Evolutionary conservation across 257 asterid genomes (phyloP).

Genomic region (Capsicum chinense): DNA sequence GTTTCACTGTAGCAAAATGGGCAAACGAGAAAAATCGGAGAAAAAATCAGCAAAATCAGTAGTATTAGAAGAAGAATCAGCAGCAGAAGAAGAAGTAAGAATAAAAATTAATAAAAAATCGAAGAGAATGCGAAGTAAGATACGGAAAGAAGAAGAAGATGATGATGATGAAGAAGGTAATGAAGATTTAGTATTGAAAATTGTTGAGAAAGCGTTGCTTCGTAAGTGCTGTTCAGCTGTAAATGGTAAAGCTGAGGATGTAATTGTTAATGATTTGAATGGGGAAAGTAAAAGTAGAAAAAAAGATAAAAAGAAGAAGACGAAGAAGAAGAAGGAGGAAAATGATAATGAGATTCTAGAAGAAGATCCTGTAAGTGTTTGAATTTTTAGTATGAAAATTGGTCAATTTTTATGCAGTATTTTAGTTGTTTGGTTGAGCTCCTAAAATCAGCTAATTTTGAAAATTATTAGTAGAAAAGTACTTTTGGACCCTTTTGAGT

Average conservation of each 20-base stretch:
- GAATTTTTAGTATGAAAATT: neutral
- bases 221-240: conserved; percentile 34
- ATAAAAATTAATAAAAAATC: neutral
- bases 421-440: no score
- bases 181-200: conserved; percentile 77
- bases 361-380: conserved; percentile 47
- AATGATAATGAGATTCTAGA: conserved; percentile 33
- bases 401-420: no score
- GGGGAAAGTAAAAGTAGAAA: no score
- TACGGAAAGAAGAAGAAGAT: neutral
- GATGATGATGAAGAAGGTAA: conserved; percentile 75
- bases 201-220: conserved; percentile 62
- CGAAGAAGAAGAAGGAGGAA: conserved; percentile 44
- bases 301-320: conserved; percentile 48
- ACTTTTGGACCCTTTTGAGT: no score
- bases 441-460: no score
- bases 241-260: conserved; percentile 31
- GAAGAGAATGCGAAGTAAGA: neutral
- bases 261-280: conserved; percentile 36
- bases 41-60: conserved; percentile 15
- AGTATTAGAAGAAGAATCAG: neutral
- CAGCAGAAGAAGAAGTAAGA: neutral
- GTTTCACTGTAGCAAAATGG: neutral
- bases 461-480: no score
- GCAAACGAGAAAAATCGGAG: neutral